phyloP scores from a whole-genome alignment of 2,329 filamentous ascomycete genomes.

The Calonectria multiphialidica region DNA sequence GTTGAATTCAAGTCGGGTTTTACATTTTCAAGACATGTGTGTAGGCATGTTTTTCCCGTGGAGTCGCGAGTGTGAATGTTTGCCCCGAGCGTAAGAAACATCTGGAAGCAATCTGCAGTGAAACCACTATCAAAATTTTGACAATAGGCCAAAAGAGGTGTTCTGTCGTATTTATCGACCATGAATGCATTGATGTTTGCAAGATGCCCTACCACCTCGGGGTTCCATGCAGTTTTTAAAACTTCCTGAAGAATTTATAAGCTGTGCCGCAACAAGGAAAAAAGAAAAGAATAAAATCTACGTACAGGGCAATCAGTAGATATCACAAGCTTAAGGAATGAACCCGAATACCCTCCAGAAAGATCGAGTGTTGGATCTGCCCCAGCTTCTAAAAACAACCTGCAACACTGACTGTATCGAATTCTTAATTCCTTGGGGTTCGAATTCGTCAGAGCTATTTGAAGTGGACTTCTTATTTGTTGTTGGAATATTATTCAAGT shows the following conservation, averaged over 20 bases:
- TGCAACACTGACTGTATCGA: background rate
- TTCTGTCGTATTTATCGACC: fast-evolving
- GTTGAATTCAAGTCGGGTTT: background rate
- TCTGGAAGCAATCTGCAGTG: background rate
- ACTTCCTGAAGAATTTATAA: background rate
- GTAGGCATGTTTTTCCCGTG: background rate
- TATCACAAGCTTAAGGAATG: too few species aligned
- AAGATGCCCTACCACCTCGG: background rate
- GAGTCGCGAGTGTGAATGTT: background rate
- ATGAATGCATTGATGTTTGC: background rate
- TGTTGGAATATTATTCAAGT: background rate
- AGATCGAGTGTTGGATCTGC: conserved; percentile 17
- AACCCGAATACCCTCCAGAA: too few species aligned
- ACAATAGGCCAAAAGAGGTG: background rate
- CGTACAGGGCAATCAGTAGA: background rate
- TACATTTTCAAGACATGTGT: background rate
- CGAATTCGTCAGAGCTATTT: background rate
- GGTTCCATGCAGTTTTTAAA: conserved; percentile 1
- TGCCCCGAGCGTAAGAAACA: background rate
- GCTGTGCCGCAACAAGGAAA: background rate
- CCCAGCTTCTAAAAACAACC: conserved; percentile 18
- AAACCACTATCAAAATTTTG: fast-evolving
- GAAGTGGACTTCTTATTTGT: background rate
- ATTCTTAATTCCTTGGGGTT: background rate
- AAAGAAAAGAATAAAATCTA: too few species aligned